phyloP scores from a whole-genome alignment of 768 basidiomycete genomes.

The Floccularia luteovirens region DNA sequence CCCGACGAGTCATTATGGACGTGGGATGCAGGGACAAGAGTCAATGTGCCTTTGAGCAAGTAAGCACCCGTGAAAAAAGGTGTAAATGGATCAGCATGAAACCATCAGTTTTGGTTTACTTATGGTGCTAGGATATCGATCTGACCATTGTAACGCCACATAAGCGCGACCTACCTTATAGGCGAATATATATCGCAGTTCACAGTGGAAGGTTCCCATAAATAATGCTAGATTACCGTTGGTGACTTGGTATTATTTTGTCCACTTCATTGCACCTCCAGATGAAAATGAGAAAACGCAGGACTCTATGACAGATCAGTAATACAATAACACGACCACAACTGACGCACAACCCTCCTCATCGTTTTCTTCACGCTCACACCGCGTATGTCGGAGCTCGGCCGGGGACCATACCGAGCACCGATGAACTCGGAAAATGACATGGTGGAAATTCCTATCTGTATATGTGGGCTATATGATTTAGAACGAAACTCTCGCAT shows the following conservation, averaged over 20 bases:
- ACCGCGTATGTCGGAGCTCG: conserved; percentile 24
- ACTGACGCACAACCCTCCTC: no score
- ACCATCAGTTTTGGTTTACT: conserved; percentile 2
- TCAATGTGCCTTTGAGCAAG: background rate
- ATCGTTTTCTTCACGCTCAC: no score
- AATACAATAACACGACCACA: no score
- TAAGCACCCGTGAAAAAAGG: conserved; percentile 2
- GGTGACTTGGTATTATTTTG: no score
- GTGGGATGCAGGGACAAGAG: conserved; percentile 1
- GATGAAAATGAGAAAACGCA: no score
- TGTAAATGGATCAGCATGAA: background rate
- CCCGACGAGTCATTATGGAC: no score
- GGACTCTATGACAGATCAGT: no score
- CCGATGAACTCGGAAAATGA: conserved; percentile 42
- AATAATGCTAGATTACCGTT: no score
- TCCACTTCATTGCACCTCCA: no score
- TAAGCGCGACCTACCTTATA: background rate
- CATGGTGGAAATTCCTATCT: conserved; percentile 17
- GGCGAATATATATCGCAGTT: background rate
- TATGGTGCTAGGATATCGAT: conserved; percentile 12
- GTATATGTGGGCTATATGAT: conserved; percentile 18
- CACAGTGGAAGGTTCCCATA: no score
- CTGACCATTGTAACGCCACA: conserved; percentile 13
- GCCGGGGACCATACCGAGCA: conserved; percentile 23
- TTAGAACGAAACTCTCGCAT: conserved; percentile 30